Base-by-base conservation (phyloP, 2,329 filamentous ascomycete species). In the Colletotrichum sp. region DNA sequence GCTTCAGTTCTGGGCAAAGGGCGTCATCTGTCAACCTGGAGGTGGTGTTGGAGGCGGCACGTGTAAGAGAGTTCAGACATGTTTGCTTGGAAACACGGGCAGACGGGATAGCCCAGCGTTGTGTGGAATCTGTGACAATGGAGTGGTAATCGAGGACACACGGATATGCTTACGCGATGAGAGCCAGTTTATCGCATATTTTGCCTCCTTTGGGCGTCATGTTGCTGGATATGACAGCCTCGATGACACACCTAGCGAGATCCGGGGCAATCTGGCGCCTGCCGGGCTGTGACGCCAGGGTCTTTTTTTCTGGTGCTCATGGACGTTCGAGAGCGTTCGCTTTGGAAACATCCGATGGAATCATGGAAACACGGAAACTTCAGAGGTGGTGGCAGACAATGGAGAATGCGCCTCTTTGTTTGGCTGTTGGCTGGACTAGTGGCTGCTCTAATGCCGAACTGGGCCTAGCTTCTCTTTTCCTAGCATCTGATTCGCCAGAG, bases 1-100 rank as follows among this genome's bases (percentile, higher is more conserved):
- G 74, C 74, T 76, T 59, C 74, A 71, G 27, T 72, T 75, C 63
- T 75, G 36, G 69, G 72, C 72, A 3, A 72, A 22, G 30, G 44
- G 16, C 16, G 15, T 48, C n/a, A 27, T 59, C 34, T 63, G 69
- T 36, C 68, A 61, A 12, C 27, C 22, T 48, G 9, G 6, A 48
- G 6, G 34, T 36, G 11, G n/a, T 66, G 52, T 67, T 34, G 39
- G 48, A 11, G 63, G 63, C 39, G 32, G 52, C 57, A 52, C 63
- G 32, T 60, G 68, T 61, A 61, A 34, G 59, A 61, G 59, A 61
- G 25, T 32, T 8, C 5, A 60, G 25, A 15, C 9, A 52, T 28
- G 28, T 36, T 32, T 44, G 30, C 15, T 34, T 64, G 32, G n/a
- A 44, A 61, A n/a, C 25, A 59, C 13, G 27, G 55, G 16, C 25